Percentiles rank a stretch among this genome's conserved stretches.
These are phyloP conservation scores for Penicillium psychrofluorescens DNA, from an alignment of 495 filamentous ascomycete genomes.

Conservation along the genomic window DNA sequence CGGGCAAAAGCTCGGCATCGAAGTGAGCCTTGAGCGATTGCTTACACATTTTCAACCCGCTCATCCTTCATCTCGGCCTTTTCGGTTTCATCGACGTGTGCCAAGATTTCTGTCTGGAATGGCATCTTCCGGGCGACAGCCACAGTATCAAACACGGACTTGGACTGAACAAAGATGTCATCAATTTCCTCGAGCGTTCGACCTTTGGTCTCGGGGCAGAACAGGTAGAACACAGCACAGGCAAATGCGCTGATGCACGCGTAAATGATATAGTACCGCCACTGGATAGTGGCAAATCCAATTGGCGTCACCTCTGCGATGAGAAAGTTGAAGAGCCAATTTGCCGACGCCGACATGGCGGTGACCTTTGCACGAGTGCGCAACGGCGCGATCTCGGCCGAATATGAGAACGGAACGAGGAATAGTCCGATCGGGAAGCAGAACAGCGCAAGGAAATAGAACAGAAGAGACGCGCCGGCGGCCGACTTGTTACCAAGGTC, in stretches of 20 bases:
- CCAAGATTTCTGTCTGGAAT: constrained; percentile 12
- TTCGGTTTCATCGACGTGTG: constrained; percentile 7
- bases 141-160: constrained; percentile 15
- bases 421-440: constrained; percentile 63
- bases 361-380: constrained; percentile 55
- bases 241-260: constrained; percentile 56
- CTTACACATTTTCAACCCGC: constrained; percentile 5
- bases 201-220: constrained; percentile 58
- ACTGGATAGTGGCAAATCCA: constrained; percentile 51
- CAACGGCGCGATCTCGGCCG: constrained; percentile 57
- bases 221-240: constrained; percentile 50
- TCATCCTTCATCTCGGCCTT: constrained; percentile 2
- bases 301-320: constrained; percentile 56
- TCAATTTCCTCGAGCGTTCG: constrained; percentile 61
- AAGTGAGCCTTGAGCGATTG: neutral
- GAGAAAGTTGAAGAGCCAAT: constrained; percentile 24
- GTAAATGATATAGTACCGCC: constrained; percentile 60
- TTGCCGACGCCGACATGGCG: constrained; percentile 44
- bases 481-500: constrained; percentile 20
- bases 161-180: constrained; percentile 50
- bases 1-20: no score
- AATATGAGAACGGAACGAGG: constrained; percentile 57
- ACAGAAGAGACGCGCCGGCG: constrained; percentile 35
- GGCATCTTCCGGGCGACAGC: constrained; percentile 11
- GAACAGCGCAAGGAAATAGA: constrained; percentile 56